Percentiles rank a stretch among this genome's conserved stretches.
These are phyloP conservation scores for Alternaria tenuissima DNA, from an alignment of 2,329 filamentous ascomycete species.

Conservation along the genomic window DNA sequence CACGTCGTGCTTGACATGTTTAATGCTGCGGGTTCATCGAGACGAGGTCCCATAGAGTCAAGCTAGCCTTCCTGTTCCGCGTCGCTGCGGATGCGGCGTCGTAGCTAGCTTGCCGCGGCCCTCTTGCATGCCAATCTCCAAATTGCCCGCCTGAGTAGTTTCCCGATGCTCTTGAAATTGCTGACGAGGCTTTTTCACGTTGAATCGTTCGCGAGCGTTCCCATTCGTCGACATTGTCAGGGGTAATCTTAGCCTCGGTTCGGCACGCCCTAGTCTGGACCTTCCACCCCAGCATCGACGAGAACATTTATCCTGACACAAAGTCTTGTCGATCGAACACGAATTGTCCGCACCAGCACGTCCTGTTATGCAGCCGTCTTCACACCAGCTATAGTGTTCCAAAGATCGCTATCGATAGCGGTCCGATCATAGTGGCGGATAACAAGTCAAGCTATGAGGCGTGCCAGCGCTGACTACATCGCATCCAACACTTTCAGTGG, in stretches of 20 bases:
- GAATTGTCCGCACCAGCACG: conserved; percentile 11
- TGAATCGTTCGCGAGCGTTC: conserved; percentile 11
- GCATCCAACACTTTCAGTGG: conserved; percentile 7
- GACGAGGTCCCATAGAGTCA: neutral
- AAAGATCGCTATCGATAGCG: conserved; percentile 4
- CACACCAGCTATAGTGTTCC: neutral
- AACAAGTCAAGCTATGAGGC: neutral
- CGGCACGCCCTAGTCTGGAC: conserved; percentile 36
- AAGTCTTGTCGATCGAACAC: conserved; percentile 14
- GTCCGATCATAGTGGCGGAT: neutral
- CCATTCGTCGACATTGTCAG: conserved; percentile 25
- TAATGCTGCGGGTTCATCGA: neutral
- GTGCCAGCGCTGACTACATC: conserved; percentile 13
- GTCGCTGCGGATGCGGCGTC: neutral
- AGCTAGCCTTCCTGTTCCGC: neutral
- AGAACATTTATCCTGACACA: conserved; percentile 30
- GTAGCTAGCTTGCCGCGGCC: conserved; percentile 8
- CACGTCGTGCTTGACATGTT: neutral
- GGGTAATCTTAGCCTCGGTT: conserved; percentile 30
- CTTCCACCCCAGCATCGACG: conserved; percentile 9
- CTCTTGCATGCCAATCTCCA: conserved; percentile 9
- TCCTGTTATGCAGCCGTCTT: neutral
- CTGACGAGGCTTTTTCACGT: conserved; percentile 28
- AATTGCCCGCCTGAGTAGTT: conserved; percentile 5
- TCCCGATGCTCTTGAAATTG: conserved; percentile 19